phyloP scores from a whole-genome alignment of 176 grass and related monocot genomes.

The Elymus sibiricus region DNA sequence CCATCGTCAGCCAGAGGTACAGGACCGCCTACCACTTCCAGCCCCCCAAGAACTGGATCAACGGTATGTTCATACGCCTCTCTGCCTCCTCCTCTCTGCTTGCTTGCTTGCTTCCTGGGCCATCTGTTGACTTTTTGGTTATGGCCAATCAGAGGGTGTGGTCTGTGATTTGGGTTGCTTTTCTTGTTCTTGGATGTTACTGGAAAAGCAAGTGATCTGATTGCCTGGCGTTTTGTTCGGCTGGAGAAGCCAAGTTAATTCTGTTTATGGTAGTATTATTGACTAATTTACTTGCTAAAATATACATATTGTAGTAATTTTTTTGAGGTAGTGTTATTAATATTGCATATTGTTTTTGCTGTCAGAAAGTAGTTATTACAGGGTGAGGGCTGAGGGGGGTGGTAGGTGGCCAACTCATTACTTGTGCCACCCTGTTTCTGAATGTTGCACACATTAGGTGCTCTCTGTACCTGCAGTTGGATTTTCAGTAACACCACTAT shows the following conservation, averaged over 20 bases:
- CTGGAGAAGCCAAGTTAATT: conserved; percentile 3
- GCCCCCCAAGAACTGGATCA: conserved; percentile 72
- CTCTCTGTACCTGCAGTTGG: not conserved
- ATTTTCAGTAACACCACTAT: not conserved
- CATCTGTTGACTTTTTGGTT: not conserved
- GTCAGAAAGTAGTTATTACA: not conserved
- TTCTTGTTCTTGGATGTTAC: not conserved
- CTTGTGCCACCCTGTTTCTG: conserved; percentile 18
- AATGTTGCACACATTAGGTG: not conserved
- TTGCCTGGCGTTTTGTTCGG: not conserved
- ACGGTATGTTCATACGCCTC: conserved; percentile 42
- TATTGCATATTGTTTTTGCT: not conserved
- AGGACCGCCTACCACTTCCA: conserved; percentile 79
- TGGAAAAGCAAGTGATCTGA: conserved; percentile 1
- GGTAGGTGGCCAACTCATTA: conserved; percentile 31
- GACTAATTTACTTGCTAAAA: not conserved
- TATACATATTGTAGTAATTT: not conserved
- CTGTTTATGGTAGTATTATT: not conserved
- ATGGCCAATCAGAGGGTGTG: not conserved
- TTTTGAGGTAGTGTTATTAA: too few relatives aligned
- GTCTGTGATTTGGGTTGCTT: not conserved
- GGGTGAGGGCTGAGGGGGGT: not conserved
- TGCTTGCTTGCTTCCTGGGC: not conserved
- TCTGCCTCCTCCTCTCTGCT: not conserved
- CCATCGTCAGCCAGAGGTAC: conserved; percentile 59